phyloP scores from a whole-genome alignment of 495 filamentous ascomycete genomes.

The Tricharina praecox region DNA sequence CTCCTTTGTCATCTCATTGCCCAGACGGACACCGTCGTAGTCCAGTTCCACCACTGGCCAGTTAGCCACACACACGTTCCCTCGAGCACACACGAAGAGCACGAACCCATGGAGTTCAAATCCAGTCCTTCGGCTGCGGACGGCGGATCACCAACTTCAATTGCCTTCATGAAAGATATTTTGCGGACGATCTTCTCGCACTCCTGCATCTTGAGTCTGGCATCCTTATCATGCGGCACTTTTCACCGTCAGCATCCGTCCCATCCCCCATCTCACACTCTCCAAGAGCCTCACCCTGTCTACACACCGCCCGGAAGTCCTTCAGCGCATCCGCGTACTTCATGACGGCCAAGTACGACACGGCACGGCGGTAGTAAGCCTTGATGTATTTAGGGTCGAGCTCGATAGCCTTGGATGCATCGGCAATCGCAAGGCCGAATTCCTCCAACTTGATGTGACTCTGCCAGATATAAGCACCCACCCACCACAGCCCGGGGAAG shows the following conservation, averaged over 20 bases:
- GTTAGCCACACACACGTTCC: background rate
- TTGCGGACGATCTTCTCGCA: slow-evolving; percentile 85
- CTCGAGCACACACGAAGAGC: background rate
- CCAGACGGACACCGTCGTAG: slow-evolving; percentile 74
- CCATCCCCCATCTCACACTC: background rate
- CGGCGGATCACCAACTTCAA: slow-evolving; percentile 79
- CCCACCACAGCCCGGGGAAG: slow-evolving; percentile 1
- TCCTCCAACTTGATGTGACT: slow-evolving; percentile 89
- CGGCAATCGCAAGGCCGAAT: slow-evolving; percentile 78
- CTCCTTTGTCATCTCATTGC: slow-evolving; percentile 76
- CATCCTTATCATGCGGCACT: slow-evolving; percentile 73
- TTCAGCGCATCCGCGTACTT: slow-evolving; percentile 70
- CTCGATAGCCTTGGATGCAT: slow-evolving; percentile 88
- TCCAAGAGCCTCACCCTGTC: slow-evolving; percentile 34
- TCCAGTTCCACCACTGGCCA: slow-evolving; percentile 43
- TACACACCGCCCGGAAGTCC: slow-evolving; percentile 84
- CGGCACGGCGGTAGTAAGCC: slow-evolving; percentile 90
- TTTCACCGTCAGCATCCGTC: background rate
- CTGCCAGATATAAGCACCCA: slow-evolving; percentile 30
- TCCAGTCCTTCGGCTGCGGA: slow-evolving; percentile 83
- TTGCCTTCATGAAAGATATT: slow-evolving; percentile 80
- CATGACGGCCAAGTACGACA: slow-evolving; percentile 77
- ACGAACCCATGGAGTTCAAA: slow-evolving; percentile 51
- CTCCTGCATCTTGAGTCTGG: slow-evolving; percentile 73
- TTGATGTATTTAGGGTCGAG: slow-evolving; percentile 69